A percentile compares a stretch with the other conserved stretches of the same genome.
phyloP scores from a whole-genome alignment of 169 alveolate genomes.

The Plasmodium falciparum region DNA sequence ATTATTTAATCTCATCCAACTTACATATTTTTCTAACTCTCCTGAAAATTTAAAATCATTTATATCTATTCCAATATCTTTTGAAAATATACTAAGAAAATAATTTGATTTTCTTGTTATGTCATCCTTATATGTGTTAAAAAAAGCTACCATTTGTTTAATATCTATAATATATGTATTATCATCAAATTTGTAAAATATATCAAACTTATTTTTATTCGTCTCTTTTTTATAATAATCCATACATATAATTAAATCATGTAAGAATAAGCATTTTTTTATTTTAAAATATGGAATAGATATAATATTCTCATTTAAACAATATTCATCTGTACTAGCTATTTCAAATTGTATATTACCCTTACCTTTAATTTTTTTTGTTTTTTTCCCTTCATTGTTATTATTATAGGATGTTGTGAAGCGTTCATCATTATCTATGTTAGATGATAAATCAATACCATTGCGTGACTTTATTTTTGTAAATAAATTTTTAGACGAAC shows the following conservation, averaged over 20 bases:
- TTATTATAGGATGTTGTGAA: neutral
- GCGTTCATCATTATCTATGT: neutral
- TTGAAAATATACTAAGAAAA: conserved; percentile 60
- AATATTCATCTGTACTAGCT: neutral
- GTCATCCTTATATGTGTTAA: conserved; percentile 16
- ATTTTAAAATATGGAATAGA: conserved; percentile 21
- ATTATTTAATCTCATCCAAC: conserved; percentile 74
- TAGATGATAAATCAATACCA: neutral
- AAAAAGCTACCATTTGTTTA: conserved; percentile 18
- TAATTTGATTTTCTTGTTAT: neutral
- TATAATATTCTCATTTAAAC: neutral
- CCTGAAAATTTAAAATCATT: conserved; percentile 19
- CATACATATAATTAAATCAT: conserved; percentile 63
- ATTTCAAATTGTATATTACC: neutral
- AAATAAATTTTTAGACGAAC: neutral
- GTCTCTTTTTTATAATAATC: conserved; percentile 28
- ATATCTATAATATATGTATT: conserved; percentile 53
- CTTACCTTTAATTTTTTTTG: conserved; percentile 6
- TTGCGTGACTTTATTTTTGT: no score
- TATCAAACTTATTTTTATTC: neutral
- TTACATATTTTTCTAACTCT: conserved; percentile 67
- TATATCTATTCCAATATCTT: conserved; percentile 46
- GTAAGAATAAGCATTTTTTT: conserved; percentile 50
- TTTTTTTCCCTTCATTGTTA: neutral
- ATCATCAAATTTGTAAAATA: conserved; percentile 60